Percentiles rank a stretch among this genome's conserved stretches.
phyloP scores from a whole-genome alignment of 345 rosid genomes.

The Ceriops zippeliana region DNA sequence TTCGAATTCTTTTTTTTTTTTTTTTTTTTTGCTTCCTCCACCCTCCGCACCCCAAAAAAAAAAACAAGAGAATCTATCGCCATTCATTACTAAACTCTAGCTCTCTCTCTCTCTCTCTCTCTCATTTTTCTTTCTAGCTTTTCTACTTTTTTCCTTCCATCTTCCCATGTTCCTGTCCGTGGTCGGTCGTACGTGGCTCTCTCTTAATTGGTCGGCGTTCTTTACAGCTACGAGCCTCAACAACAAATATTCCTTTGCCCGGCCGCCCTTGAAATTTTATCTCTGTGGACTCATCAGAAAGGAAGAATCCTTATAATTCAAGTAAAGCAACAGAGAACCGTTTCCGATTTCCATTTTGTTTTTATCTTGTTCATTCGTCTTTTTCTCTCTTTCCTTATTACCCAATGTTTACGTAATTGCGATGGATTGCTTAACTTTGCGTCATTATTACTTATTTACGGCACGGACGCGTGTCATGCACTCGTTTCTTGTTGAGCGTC shows the following conservation, averaged over 20 bases:
- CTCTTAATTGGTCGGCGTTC: neutral
- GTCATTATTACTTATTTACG: no score
- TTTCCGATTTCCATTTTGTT: neutral
- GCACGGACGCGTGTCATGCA: no score
- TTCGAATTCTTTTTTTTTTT: no score
- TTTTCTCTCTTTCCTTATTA: no score
- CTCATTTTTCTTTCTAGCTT: no score
- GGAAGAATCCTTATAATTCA: neutral
- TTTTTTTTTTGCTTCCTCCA: no score
- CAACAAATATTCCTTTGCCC: constrained; percentile 15
- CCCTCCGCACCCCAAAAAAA: neutral
- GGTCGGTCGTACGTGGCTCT: constrained; percentile 26
- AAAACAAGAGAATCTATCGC: neutral
- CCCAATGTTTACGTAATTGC: no score
- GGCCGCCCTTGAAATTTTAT: constrained; percentile 7
- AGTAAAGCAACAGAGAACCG: neutral
- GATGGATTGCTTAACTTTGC: no score
- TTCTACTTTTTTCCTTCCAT: neutral
- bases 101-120: neutral
- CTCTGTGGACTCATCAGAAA: neutral
- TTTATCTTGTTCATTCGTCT: neutral
- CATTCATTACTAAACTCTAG: neutral
- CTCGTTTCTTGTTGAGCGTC: no score
- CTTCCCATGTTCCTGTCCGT: neutral
- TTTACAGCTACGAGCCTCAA: constrained; percentile 2